Base-by-base conservation (phyloP, 805 yeast species). In the Wickerhamiella qilinensis region DNA sequence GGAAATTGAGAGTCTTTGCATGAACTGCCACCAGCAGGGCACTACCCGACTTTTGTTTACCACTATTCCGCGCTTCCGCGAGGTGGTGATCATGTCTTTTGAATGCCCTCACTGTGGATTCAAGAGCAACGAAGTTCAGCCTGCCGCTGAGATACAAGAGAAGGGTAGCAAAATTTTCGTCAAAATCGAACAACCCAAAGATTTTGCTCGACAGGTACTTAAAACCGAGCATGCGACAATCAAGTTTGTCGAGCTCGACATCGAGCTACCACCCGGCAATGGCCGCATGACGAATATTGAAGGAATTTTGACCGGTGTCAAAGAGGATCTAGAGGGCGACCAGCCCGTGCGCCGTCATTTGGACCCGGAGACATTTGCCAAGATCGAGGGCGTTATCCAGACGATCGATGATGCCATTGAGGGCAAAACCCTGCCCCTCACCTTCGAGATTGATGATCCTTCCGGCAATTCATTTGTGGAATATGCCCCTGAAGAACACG, bases 381-480 rank as follows among this genome's bases (percentile, higher is more conserved):
- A 86, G 61, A 84, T 91, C 49, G 78, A 73, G 32, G 73, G 63
- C 19, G 57, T 88, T 43, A 67, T 85, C 41, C 53, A 50, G 19
- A 77, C 71, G 52, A 77, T 88, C 28, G 60, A 65, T 46, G 59
- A 67, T 4, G 71, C 68, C 38, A 62, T 83, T 20, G 66, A 68
- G n/a, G 88, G 84, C 41, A 75, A 77, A 43, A 71, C 69, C 38
- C 72, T 71, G 24, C 97, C 97, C 2, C 53, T 88, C 44, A 80
- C 93, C 0, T 69, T 88, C 36, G 65, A 69, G 19, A 62, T 84
- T 9, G 94, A 86, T 57, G 98, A 91, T 58, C 96, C 98, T 21
- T 72, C 95, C 1, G 98, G 98, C 14, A 91, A 91, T 63, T 88
- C 97, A 3, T 91, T 96, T 94, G 75, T 91, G 39, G 94, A 83